These are phyloP conservation scores for Cytospora paraplurivora DNA, from an alignment of 2,329 filamentous ascomycete genomes.

Conservation along the genomic window DNA sequence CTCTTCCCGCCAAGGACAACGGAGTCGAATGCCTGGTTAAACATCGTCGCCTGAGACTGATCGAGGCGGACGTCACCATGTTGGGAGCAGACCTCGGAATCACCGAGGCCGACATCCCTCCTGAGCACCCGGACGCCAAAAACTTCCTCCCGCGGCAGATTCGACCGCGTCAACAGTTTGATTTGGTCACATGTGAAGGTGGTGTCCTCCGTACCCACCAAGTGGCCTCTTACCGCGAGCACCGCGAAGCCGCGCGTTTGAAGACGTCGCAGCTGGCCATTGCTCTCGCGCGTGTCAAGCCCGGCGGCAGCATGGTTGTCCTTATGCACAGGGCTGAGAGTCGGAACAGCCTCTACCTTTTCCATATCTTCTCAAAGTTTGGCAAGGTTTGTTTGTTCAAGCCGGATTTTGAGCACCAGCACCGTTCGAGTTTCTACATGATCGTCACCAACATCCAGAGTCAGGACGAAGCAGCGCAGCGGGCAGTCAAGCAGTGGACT, in stretches of 20 bases:
- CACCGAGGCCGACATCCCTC: conserved; percentile 35
- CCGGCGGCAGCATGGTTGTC: conserved; percentile 53
- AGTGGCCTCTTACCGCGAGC: conserved; percentile 38
- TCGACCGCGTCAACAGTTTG: conserved; percentile 47
- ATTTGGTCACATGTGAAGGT: conserved; percentile 52
- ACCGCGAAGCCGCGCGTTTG: conserved; percentile 43
- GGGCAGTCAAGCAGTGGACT: conserved; percentile 46
- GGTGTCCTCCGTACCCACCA: conserved; percentile 47
- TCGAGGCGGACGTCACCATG: conserved; percentile 51
- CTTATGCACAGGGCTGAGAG: conserved; percentile 53
- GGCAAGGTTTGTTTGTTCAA: conserved; percentile 49
- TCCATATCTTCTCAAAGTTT: conserved; percentile 48
- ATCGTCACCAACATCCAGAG: conserved; percentile 48
- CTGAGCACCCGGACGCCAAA: conserved; percentile 37
- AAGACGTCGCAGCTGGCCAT: conserved; percentile 45
- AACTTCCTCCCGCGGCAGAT: conserved; percentile 34
- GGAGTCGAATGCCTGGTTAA: conserved; percentile 21
- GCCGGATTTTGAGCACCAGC: conserved; percentile 43
- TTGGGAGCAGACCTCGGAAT: conserved; percentile 50
- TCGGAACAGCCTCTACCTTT: conserved; percentile 40
- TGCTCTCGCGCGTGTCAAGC: conserved; percentile 46
- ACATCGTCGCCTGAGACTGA: conserved; percentile 5
- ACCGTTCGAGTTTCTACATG: conserved; percentile 55
- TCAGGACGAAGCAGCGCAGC: conserved; percentile 36
- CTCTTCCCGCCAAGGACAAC: conserved; percentile 11